A percentile compares a stretch with the other conserved stretches of the same genome.
These are phyloP conservation scores for Ascochyta pisi DNA, from an alignment of 2,329 filamentous ascomycete genomes.

Conservation along the genomic window DNA sequence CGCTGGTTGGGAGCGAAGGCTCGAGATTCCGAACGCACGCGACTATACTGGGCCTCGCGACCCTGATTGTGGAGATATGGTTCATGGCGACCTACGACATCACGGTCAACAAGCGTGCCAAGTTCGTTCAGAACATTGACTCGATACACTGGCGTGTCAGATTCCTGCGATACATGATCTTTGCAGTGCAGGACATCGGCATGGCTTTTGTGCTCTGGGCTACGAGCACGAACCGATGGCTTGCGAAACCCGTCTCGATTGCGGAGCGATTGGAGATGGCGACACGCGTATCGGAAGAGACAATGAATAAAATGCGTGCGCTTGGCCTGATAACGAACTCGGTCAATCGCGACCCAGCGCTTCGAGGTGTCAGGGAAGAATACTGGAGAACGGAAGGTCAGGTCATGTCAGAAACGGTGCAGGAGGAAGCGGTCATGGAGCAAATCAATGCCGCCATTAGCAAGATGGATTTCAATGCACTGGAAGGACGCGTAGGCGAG, in stretches of 20 bases:
- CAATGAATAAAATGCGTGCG: conserved; percentile 73
- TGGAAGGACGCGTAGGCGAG: conserved; percentile 69
- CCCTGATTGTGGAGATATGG: conserved; percentile 72
- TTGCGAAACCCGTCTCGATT: conserved; percentile 66
- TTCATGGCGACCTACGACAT: conserved; percentile 70
- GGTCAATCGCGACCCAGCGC: conserved; percentile 72
- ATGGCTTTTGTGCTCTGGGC: conserved; percentile 75
- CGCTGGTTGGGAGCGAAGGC: conserved; percentile 68
- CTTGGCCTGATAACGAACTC: conserved; percentile 82
- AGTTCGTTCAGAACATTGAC: conserved; percentile 67
- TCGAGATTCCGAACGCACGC: conserved; percentile 73
- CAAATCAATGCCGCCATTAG: conserved; percentile 72
- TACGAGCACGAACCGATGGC: conserved; percentile 79
- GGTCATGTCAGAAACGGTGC: conserved; percentile 76
- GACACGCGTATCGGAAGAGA: conserved; percentile 63
- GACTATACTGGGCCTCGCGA: conserved; percentile 65
- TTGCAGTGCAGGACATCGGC: conserved; percentile 69
- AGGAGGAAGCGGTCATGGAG: conserved; percentile 76
- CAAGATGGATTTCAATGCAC: conserved; percentile 67
- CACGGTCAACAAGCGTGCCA: conserved; percentile 67
- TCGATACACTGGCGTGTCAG: conserved; percentile 75
- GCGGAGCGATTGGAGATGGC: conserved; percentile 71
- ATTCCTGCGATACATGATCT: conserved; percentile 65
- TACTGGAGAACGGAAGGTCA: conserved; percentile 85
- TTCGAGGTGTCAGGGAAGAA: conserved; percentile 69